phyloP scores from a whole-genome alignment of 192 early-diverging fungal genomes.

The Radiomyces spectabilis region DNA sequence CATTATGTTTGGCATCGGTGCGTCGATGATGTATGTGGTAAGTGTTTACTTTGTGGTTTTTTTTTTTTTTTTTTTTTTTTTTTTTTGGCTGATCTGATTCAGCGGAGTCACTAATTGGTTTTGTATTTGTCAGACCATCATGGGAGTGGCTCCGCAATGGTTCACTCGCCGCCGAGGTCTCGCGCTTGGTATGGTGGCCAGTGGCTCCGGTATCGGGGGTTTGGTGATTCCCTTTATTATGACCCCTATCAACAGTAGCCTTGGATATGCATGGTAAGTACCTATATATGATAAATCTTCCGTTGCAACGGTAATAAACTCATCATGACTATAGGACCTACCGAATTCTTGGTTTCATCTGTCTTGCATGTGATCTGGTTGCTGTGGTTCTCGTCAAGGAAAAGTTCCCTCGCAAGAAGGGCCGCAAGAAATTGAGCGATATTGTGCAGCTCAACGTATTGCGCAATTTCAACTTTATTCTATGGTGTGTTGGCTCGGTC shows the following conservation, averaged over 20 bases:
- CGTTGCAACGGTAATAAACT: not conserved
- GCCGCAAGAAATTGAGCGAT: conserved; percentile 2
- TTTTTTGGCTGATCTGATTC: too few relatives aligned
- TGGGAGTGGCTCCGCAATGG: conserved; percentile 44
- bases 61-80: not conserved
- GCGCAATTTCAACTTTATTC: conserved; percentile 11
- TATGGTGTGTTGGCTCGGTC: conserved; percentile 19
- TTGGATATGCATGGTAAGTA: conserved; percentile 41
- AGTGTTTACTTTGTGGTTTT: not conserved
- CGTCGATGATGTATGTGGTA: conserved; percentile 7
- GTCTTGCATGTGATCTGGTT: conserved; percentile 6
- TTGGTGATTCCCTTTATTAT: conserved; percentile 52
- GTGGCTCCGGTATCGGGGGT: conserved; percentile 67
- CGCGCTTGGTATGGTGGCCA: conserved; percentile 59
- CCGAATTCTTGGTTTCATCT: conserved; percentile 18
- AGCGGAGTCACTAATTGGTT: too few relatives aligned
- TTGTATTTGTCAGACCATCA: conserved; percentile 2
- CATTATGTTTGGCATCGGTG: conserved; percentile 32
- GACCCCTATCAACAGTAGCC: conserved; percentile 39
- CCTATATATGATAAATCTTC: not conserved
- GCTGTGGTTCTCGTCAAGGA: conserved; percentile 11
- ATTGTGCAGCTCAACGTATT: conserved; percentile 20
- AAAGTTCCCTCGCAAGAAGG: not conserved
- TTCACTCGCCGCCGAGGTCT: conserved; percentile 53
- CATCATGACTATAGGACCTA: conserved; percentile 5